phyloP scores from a whole-genome alignment of 2,329 filamentous ascomycete genomes.

The Fusarium proliferatum region DNA sequence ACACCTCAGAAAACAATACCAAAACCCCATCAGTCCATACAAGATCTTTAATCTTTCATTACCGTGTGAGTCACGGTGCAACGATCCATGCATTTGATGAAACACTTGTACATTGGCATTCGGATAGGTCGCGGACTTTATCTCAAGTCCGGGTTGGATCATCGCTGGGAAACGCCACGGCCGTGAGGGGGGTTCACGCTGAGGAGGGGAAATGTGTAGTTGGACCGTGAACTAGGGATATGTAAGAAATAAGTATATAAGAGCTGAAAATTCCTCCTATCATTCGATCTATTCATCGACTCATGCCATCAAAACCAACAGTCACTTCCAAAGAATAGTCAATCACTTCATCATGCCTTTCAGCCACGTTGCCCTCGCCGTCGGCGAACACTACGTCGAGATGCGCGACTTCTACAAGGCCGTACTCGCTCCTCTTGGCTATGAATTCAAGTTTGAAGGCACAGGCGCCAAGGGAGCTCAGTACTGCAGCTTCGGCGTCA shows the following conservation, averaged over 20 bases:
- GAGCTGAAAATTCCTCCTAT: neutral
- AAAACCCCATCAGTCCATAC: neutral
- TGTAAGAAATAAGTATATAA: slow-evolving; percentile 16
- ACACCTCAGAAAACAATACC: neutral
- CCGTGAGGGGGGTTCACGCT: slow-evolving; percentile 21
- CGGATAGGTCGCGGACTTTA: slow-evolving; percentile 17
- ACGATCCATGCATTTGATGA: neutral
- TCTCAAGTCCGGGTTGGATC: slow-evolving; percentile 16
- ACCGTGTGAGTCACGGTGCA: neutral
- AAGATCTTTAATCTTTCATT: neutral
- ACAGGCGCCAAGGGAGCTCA: slow-evolving; percentile 4
- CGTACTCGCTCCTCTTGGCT: slow-evolving; percentile 42
- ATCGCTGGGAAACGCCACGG: neutral
- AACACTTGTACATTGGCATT: neutral
- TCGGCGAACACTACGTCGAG: slow-evolving; percentile 40
- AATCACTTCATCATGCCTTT: slow-evolving; percentile 33
- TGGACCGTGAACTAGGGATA: slow-evolving; percentile 21
- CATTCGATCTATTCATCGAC: neutral
- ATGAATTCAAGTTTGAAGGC: slow-evolving; percentile 35
- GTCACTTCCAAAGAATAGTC: neutral
- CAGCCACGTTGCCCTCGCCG: slow-evolving; percentile 38
- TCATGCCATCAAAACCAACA: neutral
- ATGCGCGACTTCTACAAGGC: slow-evolving; percentile 47
- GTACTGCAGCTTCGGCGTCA: slow-evolving; percentile 40
- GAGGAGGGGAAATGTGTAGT: slow-evolving; percentile 8